Conservation (phyloP, 1,139 yeast species). For the Hyphopichia khmerensis region DNA sequence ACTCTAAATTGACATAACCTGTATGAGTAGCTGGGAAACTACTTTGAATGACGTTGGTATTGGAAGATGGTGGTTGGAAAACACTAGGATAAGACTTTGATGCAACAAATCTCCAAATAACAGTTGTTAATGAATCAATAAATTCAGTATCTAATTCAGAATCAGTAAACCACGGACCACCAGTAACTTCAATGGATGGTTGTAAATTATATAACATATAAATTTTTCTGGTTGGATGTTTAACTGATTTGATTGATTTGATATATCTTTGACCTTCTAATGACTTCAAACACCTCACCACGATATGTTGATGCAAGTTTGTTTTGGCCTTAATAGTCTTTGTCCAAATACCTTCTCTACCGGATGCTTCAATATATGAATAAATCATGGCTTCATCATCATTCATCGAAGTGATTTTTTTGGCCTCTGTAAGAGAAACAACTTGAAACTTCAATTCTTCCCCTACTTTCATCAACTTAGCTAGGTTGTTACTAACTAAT, state of each 20-base stretch:
- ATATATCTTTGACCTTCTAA: conserved; percentile 83
- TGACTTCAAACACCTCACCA: conserved; percentile 77
- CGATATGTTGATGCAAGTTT: conserved; percentile 90
- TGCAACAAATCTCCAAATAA: conserved; percentile 85
- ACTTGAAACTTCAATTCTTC: conserved; percentile 74
- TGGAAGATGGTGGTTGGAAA: conserved; percentile 38
- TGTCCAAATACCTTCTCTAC: conserved; percentile 96
- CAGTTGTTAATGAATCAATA: conserved; percentile 77
- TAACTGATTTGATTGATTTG: conserved; percentile 88
- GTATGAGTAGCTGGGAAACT: conserved; percentile 56
- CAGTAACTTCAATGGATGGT: conserved; percentile 94
- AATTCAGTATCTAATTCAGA: conserved; percentile 93
- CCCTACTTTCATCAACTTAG: conserved; percentile 67
- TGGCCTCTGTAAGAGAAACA: conserved; percentile 64
- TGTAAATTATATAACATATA: conserved; percentile 92
- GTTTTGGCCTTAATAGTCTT: conserved; percentile 89
- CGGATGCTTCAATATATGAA: conserved; percentile 87
- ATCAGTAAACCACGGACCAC: conserved; percentile 99
- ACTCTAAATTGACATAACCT: conserved; percentile 67
- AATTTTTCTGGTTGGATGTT: conserved; percentile 93
- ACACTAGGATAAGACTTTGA: conserved; percentile 74
- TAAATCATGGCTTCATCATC: conserved; percentile 92
- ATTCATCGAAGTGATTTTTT: conserved; percentile 68
- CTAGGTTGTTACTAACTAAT: conserved; percentile 59
- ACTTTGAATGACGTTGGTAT: conserved; percentile 26